Conservation (phyloP, 192 early-diverging fungal genomes). For the Diversispora eburnea region DNA sequence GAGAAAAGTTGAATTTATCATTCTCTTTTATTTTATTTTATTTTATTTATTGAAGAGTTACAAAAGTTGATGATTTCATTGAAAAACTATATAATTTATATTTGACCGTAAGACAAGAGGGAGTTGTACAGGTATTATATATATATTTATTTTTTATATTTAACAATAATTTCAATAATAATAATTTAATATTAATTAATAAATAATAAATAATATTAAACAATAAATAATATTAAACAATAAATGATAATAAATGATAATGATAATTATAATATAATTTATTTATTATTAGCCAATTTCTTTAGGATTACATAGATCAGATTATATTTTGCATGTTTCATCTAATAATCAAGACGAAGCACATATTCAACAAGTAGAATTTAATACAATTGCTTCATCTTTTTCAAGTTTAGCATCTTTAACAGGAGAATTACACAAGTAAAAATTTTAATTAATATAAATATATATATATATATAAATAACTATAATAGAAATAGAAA, state of each 20-base stretch:
- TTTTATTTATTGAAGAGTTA: conserved; percentile 50
- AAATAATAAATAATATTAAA: too few relatives aligned
- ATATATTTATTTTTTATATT: not conserved
- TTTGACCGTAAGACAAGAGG: conserved; percentile 53
- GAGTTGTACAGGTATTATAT: conserved; percentile 51
- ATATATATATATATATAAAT: not conserved
- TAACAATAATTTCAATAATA: not conserved
- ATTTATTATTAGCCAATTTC: conserved; percentile 46
- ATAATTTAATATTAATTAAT: not conserved
- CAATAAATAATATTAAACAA: too few relatives aligned
- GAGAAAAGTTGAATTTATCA: not conserved
- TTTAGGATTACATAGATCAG: conserved; percentile 87
- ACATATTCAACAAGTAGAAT: conserved; percentile 86
- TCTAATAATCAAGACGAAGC: conserved; percentile 42
- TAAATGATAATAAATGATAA: too few relatives aligned
- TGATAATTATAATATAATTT: not conserved
- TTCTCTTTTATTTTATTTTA: conserved; percentile 9
- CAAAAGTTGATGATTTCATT: conserved; percentile 83
- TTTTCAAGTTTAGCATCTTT: conserved; percentile 80
- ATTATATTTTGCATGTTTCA: conserved; percentile 82
- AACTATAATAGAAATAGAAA: not conserved
- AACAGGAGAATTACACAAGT: conserved; percentile 77
- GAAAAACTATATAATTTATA: conserved; percentile 75
- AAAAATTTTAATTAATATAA: conserved; percentile 9
- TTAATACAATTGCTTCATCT: conserved; percentile 93